These are phyloP conservation scores for Pichia sp. DNA, from an alignment of 1,139 yeast species.

Conservation along the genomic window DNA sequence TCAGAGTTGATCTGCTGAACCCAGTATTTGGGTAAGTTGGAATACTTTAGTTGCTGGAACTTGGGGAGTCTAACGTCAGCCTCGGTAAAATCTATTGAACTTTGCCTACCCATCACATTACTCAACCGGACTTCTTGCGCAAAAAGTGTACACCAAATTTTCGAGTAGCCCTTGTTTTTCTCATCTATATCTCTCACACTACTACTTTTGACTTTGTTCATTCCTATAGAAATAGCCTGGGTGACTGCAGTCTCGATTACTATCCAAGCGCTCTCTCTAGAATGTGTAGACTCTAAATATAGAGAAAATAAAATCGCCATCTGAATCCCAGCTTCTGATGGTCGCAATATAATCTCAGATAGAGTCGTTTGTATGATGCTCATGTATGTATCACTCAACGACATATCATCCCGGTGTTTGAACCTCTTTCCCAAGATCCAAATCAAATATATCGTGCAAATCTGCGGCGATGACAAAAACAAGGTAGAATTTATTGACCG, in stretches of 20 bases:
- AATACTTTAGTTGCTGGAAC: not conserved
- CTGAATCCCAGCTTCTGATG: slow-evolving; percentile 3
- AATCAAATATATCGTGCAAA: slow-evolving; percentile 3
- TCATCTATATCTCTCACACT: not conserved
- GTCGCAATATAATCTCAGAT: not conserved
- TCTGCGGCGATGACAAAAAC: slow-evolving; percentile 1
- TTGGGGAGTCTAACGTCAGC: not conserved
- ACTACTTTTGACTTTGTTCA: not conserved
- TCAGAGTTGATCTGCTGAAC: not conserved
- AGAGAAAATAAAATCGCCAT: slow-evolving; percentile 2
- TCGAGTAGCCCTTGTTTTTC: not conserved
- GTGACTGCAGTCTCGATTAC: slow-evolving; percentile 2
- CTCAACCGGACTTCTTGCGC: slow-evolving; percentile 4
- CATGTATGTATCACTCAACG: too few relatives aligned
- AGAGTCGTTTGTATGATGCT: not conserved
- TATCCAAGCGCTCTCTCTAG: slow-evolving; percentile 4
- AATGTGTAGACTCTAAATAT: slow-evolving; percentile 1
- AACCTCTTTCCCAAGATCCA: slow-evolving; percentile 5
- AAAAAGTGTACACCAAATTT: slow-evolving; percentile 6
- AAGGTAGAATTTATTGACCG: not conserved
- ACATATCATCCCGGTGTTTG: not conserved
- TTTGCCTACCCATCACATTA: slow-evolving; percentile 1
- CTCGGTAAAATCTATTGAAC: slow-evolving; percentile 4
- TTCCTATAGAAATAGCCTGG: slow-evolving; percentile 3
- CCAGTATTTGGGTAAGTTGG: slow-evolving; percentile 2